Conservation (phyloP, 495 filamentous ascomycete genomes). For the Penicillium paxilli region DNA sequence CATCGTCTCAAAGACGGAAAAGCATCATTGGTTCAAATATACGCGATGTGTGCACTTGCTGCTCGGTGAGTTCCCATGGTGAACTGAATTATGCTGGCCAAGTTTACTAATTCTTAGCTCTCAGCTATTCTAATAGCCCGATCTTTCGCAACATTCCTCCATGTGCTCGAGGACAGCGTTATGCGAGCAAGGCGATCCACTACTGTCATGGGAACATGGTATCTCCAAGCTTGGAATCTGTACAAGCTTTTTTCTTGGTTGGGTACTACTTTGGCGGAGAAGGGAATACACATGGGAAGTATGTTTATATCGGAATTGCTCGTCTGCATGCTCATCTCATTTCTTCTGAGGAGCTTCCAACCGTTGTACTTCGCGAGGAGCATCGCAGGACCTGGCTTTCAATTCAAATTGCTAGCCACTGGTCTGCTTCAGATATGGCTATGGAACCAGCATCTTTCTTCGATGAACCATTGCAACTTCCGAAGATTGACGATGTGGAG, state of each 20-base stretch:
- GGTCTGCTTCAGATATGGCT: conserved; percentile 21
- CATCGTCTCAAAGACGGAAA: conserved; percentile 14
- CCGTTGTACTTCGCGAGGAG: conserved; percentile 14
- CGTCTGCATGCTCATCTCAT: conserved; percentile 19
- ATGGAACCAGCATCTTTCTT: conserved; percentile 12
- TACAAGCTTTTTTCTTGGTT: conserved; percentile 19
- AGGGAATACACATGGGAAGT: conserved; percentile 15
- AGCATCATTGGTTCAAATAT: conserved; percentile 16
- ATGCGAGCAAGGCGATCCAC: conserved; percentile 10
- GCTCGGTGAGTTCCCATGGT: conserved; percentile 13
- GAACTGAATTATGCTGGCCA: not conserved
- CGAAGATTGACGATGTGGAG: conserved; percentile 19
- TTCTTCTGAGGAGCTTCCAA: not conserved
- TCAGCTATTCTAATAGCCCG: conserved; percentile 19
- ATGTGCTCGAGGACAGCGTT: conserved; percentile 15
- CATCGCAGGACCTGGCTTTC: conserved; percentile 19
- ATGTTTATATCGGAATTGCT: conserved; percentile 25
- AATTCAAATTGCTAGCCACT: conserved; percentile 19
- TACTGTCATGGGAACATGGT: conserved; percentile 2
- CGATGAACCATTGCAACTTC: not conserved
- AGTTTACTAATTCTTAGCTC: not conserved
- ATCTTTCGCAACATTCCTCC: conserved; percentile 10
- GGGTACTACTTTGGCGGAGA: conserved; percentile 23
- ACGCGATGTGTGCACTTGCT: conserved; percentile 25
- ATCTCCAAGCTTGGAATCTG: conserved; percentile 19